Percentiles rank a stretch among this genome's conserved stretches.
Evolutionary conservation across 1,284 basidiomycete species (phyloP).

Genomic region (Mrakiaceae sp.): DNA sequence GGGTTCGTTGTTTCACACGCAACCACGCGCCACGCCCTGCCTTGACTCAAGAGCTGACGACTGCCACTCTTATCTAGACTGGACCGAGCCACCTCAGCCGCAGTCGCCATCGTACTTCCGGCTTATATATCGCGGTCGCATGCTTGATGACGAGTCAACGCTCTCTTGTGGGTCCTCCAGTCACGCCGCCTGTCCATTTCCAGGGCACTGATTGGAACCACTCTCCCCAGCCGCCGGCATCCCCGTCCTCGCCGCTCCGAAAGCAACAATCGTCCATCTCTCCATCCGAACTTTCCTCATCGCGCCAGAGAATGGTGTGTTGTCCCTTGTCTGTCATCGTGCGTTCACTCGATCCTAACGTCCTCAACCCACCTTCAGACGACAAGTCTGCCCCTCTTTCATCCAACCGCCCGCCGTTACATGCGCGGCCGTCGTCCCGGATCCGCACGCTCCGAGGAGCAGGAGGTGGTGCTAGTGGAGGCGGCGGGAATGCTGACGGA

Average conservation of each 20-base stretch:
- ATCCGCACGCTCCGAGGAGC: not conserved
- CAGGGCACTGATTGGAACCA: not conserved
- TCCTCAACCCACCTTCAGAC: not conserved
- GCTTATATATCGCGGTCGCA: conserved; percentile 5
- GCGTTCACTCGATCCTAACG: not conserved
- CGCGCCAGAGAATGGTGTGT: not conserved
- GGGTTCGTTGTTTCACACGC: too few relatives aligned
- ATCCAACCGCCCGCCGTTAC: not conserved
- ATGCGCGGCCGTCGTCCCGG: conserved; percentile 4
- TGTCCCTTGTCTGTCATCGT: not conserved
- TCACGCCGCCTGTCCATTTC: not conserved
- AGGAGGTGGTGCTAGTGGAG: too few relatives aligned
- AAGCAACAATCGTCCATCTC: conserved; percentile 2
- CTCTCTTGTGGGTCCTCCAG: not conserved
- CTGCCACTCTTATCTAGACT: not conserved
- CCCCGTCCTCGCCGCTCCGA: not conserved
- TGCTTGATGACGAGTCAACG: conserved; percentile 13
- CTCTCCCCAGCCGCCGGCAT: not conserved
- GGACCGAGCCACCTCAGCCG: conserved; percentile 3
- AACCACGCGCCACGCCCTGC: too few relatives aligned
- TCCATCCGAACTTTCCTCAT: not conserved
- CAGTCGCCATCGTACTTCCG: conserved; percentile 7
- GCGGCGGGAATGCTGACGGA: too few relatives aligned
- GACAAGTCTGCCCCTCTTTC: not conserved
- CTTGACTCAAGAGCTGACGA: too few relatives aligned